phyloP scores from a whole-genome alignment of 1,284 basidiomycete species.

The Sanghuangporus weigelae region DNA sequence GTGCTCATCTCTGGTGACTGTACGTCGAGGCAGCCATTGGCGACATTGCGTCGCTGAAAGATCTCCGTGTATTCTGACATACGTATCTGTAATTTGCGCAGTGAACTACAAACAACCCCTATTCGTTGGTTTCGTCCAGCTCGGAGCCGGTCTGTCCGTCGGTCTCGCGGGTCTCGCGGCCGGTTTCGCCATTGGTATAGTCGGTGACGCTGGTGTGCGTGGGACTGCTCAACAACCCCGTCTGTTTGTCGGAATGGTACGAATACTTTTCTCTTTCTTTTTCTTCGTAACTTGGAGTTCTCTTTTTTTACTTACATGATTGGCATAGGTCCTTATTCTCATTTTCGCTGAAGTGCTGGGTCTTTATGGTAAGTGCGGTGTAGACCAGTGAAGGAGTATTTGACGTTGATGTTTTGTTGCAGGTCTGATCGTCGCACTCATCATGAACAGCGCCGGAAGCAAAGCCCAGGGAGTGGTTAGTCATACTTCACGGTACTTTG shows the following conservation, averaged over 20 bases:
- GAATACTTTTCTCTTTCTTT: constrained; percentile 21
- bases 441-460: constrained; percentile 17
- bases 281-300: constrained; percentile 30
- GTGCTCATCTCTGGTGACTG: constrained; percentile 66
- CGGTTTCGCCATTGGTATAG: constrained; percentile 95
- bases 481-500: neutral
- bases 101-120: constrained; percentile 50
- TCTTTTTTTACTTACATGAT: constrained; percentile 62
- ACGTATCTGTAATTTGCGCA: constrained; percentile 11
- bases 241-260: constrained; percentile 25
- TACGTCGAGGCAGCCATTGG: constrained; percentile 29
- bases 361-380: constrained; percentile 54
- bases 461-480: constrained; percentile 16
- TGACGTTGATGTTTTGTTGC: neutral
- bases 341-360: constrained; percentile 95
- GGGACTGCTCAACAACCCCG: constrained; percentile 15
- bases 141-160: constrained; percentile 90
- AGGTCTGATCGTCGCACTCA: constrained; percentile 21
- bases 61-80: no score
- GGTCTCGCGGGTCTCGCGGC: constrained; percentile 94
- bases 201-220: constrained; percentile 71
- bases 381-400: neutral
- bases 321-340: constrained; percentile 85
- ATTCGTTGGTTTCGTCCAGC: constrained; percentile 88
- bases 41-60: constrained; percentile 13